A percentile compares a stretch with the other conserved stretches of the same genome.
These are phyloP conservation scores for Talaromyces sp. DNA, from an alignment of 2,329 filamentous ascomycete species.

Conservation along the genomic window DNA sequence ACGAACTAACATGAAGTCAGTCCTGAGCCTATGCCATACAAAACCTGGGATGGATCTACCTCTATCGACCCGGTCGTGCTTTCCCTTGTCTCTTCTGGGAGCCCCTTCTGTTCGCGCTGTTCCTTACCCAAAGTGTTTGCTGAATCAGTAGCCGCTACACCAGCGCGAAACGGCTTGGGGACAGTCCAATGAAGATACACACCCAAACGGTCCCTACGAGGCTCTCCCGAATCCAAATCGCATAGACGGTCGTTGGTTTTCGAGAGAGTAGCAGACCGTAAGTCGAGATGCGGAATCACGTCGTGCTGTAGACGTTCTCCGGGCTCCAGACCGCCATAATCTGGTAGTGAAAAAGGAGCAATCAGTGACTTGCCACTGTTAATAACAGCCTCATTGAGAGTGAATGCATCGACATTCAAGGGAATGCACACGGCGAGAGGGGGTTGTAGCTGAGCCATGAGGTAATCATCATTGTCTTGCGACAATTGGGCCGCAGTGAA, in stretches of 20 bases:
- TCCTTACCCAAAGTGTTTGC: no score
- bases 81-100: not conserved
- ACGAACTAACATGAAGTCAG: not conserved
- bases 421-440: no score
- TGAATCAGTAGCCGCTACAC: conserved; percentile 13
- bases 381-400: no score
- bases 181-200: conserved; percentile 46
- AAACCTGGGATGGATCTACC: no score
- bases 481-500: no score
- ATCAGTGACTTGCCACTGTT: no score
- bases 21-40: no score
- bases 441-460: no score
- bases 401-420: no score
- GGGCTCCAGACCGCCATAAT: no score
- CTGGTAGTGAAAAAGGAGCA: no score
- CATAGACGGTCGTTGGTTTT: not conserved
- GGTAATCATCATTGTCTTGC: no score
- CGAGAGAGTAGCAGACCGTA: not conserved
- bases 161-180: conserved; percentile 37
- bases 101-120: not conserved
- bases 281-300: not conserved
- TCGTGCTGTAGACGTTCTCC: not conserved
- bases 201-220: conserved; percentile 32
- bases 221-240: not conserved
- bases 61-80: not conserved